These are phyloP conservation scores for Nothopassalora personata DNA, from an alignment of 2,329 filamentous ascomycete species.

Conservation along the genomic window DNA sequence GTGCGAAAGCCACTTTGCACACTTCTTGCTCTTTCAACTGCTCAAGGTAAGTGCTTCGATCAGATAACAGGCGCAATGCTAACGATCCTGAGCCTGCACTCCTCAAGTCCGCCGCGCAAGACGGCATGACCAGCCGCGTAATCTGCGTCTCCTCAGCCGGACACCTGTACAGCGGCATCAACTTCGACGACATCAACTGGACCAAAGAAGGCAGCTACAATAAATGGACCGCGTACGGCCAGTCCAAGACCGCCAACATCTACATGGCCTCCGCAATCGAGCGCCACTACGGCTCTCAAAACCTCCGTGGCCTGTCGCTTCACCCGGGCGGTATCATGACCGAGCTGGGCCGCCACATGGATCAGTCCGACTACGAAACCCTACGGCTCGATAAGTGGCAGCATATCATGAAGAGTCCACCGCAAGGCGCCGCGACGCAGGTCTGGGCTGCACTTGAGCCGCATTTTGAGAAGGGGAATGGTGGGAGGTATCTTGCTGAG, in stretches of 20 bases:
- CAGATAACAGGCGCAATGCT: background rate
- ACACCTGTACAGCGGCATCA: constrained; percentile 35
- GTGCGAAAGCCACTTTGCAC: constrained; percentile 51
- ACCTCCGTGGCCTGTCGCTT: constrained; percentile 42
- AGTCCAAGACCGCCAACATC: constrained; percentile 49
- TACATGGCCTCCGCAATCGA: constrained; percentile 50
- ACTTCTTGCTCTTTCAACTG: constrained; percentile 52
- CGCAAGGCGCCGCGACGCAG: constrained; percentile 47
- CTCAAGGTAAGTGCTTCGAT: constrained; percentile 32
- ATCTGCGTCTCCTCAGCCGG: constrained; percentile 42
- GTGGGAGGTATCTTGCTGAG: constrained; percentile 45
- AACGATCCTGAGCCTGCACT: constrained; percentile 35
- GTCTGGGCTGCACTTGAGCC: constrained; percentile 42
- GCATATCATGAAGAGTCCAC: constrained; percentile 28
- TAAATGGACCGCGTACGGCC: constrained; percentile 41
- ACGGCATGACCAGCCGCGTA: constrained; percentile 43
- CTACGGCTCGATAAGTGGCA: constrained; percentile 17
- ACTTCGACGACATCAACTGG: constrained; percentile 40
- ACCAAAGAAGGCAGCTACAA: constrained; percentile 29
- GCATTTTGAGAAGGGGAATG: constrained; percentile 42
- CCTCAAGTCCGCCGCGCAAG: constrained; percentile 34
- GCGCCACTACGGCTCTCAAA: constrained; percentile 41
- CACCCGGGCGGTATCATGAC: constrained; percentile 44
- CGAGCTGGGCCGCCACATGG: constrained; percentile 18
- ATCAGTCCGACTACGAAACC: constrained; percentile 10